Evolutionary conservation across 257 asterid genomes (phyloP).

Genomic region (Fraxinus quadrangulata): DNA sequence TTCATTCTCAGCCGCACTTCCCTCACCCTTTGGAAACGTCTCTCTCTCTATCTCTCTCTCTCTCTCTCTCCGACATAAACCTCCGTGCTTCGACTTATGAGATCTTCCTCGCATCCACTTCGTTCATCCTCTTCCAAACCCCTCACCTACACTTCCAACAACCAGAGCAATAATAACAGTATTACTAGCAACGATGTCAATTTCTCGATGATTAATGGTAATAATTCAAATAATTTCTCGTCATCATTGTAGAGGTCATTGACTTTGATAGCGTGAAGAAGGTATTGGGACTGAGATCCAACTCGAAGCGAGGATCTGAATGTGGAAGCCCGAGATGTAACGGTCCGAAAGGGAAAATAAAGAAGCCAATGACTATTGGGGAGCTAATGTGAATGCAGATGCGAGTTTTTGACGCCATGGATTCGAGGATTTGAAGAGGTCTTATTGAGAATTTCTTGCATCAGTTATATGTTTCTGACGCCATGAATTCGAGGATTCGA

Average conservation of each 20-base stretch:
- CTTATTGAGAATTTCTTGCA: conserved; percentile 82
- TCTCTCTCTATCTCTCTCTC: no score
- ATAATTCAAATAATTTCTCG: conserved; percentile 21
- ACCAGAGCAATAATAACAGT: no score
- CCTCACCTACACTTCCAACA: conserved; percentile 58
- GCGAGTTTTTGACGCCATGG: conserved; percentile 76
- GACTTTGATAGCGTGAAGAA: conserved; percentile 95
- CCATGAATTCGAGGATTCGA: no score
- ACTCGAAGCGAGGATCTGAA: conserved; percentile 52
- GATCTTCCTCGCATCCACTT: conserved; percentile 84
- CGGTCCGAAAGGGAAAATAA: conserved; percentile 60
- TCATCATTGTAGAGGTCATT: conserved; percentile 68
- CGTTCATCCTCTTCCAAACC: conserved; percentile 71
- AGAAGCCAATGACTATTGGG: conserved; percentile 79
- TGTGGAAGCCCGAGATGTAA: conserved; percentile 42
- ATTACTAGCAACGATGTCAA: conserved; percentile 23
- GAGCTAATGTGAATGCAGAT: conserved; percentile 90
- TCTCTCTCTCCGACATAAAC: conserved; percentile 71
- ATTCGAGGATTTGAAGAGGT: conserved; percentile 90
- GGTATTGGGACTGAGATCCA: conserved; percentile 91
- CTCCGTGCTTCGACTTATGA: conserved; percentile 82
- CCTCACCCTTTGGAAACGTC: conserved; percentile 77
- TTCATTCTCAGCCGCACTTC: conserved; percentile 51
- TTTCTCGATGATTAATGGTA: neutral
- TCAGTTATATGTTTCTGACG: no score